Evolutionary conservation across 148 eudicot genomes (phyloP).

Genomic region (Vaccinium corymbosum): DNA sequence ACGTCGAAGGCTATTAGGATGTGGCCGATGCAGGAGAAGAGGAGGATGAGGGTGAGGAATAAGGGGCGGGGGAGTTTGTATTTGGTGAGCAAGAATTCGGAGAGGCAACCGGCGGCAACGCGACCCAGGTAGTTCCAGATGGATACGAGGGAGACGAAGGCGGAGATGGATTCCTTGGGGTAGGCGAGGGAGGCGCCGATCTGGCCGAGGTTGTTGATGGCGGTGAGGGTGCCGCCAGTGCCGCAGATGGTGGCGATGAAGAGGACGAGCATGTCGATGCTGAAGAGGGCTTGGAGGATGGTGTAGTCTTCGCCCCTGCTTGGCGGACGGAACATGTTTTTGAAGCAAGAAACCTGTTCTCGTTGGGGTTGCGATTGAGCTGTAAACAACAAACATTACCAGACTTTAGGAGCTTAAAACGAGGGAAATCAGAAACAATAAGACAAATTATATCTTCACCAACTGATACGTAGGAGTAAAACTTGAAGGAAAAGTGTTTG

Average conservation of each 20-base stretch:
- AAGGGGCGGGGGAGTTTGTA: constrained; percentile 34
- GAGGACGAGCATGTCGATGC: constrained; percentile 41
- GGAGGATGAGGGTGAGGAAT: constrained; percentile 25
- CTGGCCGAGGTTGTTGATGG: constrained; percentile 40
- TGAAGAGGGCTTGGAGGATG: constrained; percentile 48
- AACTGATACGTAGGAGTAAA: not conserved
- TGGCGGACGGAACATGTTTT: constrained; percentile 31
- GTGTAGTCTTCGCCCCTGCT: constrained; percentile 43
- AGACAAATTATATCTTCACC: not conserved
- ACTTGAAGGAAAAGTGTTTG: too few relatives aligned
- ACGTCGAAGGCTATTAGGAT: constrained; percentile 30
- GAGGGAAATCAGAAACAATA: not conserved
- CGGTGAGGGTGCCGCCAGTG: constrained; percentile 41
- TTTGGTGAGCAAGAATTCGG: constrained; percentile 26
- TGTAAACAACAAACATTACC: not conserved
- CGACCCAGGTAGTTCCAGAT: constrained; percentile 38
- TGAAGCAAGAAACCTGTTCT: constrained; percentile 26
- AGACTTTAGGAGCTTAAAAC: not conserved
- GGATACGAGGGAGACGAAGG: constrained; percentile 29
- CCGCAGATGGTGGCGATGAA: constrained; percentile 38
- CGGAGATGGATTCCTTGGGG: constrained; percentile 25
- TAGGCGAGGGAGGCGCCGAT: constrained; percentile 34
- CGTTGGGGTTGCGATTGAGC: not conserved
- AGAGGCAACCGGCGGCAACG: constrained; percentile 31
- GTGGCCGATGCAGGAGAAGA: constrained; percentile 33